phyloP scores from a whole-genome alignment of 2,329 filamentous ascomycete species.

The Colletotrichum camelliae region DNA sequence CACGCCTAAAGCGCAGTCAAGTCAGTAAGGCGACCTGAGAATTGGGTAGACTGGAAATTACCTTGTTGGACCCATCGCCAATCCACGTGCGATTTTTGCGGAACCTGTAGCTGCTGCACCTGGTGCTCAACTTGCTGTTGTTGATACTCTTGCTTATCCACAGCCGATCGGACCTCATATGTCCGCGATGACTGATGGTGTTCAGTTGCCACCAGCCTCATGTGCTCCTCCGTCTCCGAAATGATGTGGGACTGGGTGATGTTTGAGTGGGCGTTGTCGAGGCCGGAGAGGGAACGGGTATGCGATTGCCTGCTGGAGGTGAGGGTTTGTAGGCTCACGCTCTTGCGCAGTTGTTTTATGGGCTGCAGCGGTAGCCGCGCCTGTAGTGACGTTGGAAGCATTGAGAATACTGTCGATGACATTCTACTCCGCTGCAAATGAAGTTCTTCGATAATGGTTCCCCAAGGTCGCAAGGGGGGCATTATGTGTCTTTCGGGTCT shows the following conservation, averaged over 20 bases:
- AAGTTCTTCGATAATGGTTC: constrained; percentile 30
- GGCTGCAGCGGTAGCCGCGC: constrained; percentile 55
- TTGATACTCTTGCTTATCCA: constrained; percentile 2
- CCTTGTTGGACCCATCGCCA: constrained; percentile 39
- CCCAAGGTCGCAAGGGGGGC: constrained; percentile 21
- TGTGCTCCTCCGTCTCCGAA: constrained; percentile 19
- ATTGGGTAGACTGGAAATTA: constrained; percentile 13
- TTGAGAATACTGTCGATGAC: constrained; percentile 55
- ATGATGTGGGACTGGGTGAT: constrained; percentile 3
- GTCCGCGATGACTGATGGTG: constrained; percentile 12
- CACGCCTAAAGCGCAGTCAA: neutral
- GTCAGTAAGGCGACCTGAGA: neutral
- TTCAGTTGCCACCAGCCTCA: constrained; percentile 11
- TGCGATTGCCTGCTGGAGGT: constrained; percentile 12
- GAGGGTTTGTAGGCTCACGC: constrained; percentile 35
- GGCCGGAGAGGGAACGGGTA: constrained; percentile 13
- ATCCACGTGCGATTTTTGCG: constrained; percentile 25
- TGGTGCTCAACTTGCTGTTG: neutral
- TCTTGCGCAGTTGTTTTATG: constrained; percentile 46
- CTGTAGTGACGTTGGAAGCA: constrained; percentile 59
- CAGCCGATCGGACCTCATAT: neutral
- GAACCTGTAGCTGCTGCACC: neutral
- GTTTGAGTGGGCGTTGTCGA: constrained; percentile 9
- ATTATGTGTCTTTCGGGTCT: constrained; percentile 13
- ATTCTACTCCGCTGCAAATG: constrained; percentile 36